These are phyloP conservation scores for Populus davidiana DNA, from an alignment of 345 rosid genomes.

Conservation along the genomic window DNA sequence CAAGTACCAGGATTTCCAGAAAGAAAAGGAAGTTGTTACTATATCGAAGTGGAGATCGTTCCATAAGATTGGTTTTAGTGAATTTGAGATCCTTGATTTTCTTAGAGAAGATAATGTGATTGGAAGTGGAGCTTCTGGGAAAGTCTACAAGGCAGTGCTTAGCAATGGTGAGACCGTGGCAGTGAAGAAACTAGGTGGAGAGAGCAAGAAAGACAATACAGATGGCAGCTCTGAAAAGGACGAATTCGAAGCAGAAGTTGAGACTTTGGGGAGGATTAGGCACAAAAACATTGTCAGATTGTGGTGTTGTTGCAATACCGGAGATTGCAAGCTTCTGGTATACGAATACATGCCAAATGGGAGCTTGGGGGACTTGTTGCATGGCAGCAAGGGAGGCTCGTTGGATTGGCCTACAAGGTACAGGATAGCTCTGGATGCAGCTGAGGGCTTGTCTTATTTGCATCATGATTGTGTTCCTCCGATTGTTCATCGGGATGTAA, in stretches of 20 bases:
- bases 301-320: slow-evolving; percentile 71
- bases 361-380: slow-evolving; percentile 73
- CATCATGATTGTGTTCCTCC: slow-evolving; percentile 95
- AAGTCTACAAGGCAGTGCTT: slow-evolving; percentile 72
- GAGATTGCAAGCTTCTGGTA: slow-evolving; percentile 66
- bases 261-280: slow-evolving; percentile 81
- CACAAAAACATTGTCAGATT: slow-evolving; percentile 86
- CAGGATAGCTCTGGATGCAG: slow-evolving; percentile 75
- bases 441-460: slow-evolving; percentile 82
- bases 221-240: slow-evolving; percentile 35
- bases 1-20: slow-evolving; percentile 48
- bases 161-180: slow-evolving; percentile 71
- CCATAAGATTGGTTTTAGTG: slow-evolving; percentile 77
- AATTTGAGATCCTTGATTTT: slow-evolving; percentile 53
- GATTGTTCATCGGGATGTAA: slow-evolving; percentile 87
- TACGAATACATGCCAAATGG: slow-evolving; percentile 95
- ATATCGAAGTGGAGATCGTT: slow-evolving; percentile 78
- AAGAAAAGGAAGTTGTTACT: slow-evolving; percentile 32
- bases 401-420: slow-evolving; percentile 71
- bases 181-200: slow-evolving; percentile 65
- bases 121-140: slow-evolving; percentile 82
- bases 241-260: slow-evolving; percentile 68
- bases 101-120: slow-evolving; percentile 70
- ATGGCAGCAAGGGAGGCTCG: slow-evolving; percentile 45
- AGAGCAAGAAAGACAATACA: slow-evolving; percentile 32